Evolutionary conservation across 2,329 filamentous ascomycete genomes (phyloP).

Genomic region (Trichophyton simii): DNA sequence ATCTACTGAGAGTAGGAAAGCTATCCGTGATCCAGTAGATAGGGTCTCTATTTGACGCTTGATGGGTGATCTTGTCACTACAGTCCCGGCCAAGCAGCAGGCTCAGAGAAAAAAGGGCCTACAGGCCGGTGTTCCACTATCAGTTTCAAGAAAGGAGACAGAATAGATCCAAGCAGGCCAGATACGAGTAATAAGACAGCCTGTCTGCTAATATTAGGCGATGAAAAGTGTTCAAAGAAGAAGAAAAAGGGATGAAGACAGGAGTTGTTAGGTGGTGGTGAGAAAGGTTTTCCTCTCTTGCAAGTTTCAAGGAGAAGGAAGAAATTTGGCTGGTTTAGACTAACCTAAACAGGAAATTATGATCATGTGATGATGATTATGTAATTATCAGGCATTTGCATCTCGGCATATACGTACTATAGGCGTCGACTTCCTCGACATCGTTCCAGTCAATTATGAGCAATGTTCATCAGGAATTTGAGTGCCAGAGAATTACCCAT

Average conservation of each 20-base stretch:
- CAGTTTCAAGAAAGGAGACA: not conserved
- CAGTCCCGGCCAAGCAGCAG: slow-evolving; percentile 1
- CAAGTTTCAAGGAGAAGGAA: not conserved
- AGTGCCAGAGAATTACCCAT: not conserved
- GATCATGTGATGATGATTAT: not conserved
- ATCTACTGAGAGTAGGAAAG: slow-evolving; percentile 5
- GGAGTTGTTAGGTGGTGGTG: not conserved
- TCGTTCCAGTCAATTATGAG: not conserved
- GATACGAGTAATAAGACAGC: not conserved
- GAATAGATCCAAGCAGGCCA: not conserved
- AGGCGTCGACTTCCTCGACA: not conserved
- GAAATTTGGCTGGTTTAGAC: not conserved
- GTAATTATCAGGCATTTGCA: not conserved
- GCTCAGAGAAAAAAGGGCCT: not conserved
- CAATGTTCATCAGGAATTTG: too few relatives aligned
- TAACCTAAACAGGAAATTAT: not conserved
- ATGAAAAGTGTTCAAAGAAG: not conserved
- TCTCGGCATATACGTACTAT: not conserved
- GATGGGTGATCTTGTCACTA: slow-evolving; percentile 4
- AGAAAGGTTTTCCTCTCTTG: not conserved
- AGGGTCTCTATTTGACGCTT: not conserved
- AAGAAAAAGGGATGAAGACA: not conserved
- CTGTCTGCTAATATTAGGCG: not conserved
- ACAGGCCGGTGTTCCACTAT: not conserved
- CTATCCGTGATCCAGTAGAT: slow-evolving; percentile 6